Conservation (phyloP, 2,329 filamentous ascomycete genomes). For the Malbranchea zuffiana region DNA sequence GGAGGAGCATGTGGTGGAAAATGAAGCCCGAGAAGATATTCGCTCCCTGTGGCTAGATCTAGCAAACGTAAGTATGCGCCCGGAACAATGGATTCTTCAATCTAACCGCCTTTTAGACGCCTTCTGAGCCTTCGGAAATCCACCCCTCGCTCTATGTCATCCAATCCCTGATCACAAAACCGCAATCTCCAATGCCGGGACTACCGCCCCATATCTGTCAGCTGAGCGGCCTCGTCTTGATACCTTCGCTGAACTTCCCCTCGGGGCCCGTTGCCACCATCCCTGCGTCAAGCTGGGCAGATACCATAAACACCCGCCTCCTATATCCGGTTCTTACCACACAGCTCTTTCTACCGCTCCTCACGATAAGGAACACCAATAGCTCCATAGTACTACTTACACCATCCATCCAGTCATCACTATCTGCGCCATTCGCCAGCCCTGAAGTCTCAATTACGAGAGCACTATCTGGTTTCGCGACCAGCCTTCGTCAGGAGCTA, state of each 20-base stretch:
- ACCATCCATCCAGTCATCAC: conserved; percentile 37
- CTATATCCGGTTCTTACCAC: conserved; percentile 80
- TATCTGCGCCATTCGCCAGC: conserved; percentile 41
- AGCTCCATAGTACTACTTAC: conserved; percentile 37
- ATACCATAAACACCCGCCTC: conserved; percentile 84
- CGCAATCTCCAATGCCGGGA: conserved; percentile 65
- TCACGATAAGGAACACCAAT: conserved; percentile 49
- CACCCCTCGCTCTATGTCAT: conserved; percentile 58
- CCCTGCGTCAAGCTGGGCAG: conserved; percentile 70
- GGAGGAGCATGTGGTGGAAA: conserved; percentile 68
- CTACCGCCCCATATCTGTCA: conserved; percentile 65
- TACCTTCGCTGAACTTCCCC: conserved; percentile 68
- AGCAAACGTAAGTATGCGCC: conserved; percentile 36
- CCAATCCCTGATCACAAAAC: conserved; percentile 59
- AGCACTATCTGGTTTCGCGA: conserved; percentile 75
- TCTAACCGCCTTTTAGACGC: conserved; percentile 35
- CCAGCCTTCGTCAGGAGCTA: conserved; percentile 69
- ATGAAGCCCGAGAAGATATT: conserved; percentile 69
- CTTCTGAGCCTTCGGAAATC: conserved; percentile 47
- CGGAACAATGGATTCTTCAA: background rate
- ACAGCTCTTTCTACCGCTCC: conserved; percentile 75
- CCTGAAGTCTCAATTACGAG: conserved; percentile 78
- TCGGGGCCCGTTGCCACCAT: conserved; percentile 78
- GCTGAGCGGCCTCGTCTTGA: conserved; percentile 69
- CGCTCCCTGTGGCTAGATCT: conserved; percentile 73